Evolutionary conservation across 805 yeast species (phyloP).

Genomic region (Pichia scutulata): DNA sequence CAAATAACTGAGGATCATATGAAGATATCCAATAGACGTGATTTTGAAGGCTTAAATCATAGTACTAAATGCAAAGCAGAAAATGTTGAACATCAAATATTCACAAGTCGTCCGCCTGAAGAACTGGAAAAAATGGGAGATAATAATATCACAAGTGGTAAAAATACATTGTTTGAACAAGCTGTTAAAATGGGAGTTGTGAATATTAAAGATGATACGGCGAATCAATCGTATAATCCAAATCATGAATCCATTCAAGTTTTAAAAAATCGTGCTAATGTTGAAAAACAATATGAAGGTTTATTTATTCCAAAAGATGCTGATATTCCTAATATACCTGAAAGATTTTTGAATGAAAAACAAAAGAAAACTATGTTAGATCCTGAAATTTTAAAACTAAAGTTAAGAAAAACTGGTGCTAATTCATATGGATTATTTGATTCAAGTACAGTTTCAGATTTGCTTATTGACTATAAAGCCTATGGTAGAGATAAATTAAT

Average conservation of each 20-base stretch:
- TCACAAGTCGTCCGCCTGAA: conserved; percentile 15
- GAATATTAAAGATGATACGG: conserved; percentile 12
- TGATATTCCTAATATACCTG: conserved; percentile 15
- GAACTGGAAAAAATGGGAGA: conserved; percentile 10
- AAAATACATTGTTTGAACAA: conserved; percentile 12
- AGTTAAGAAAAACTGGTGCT: conserved; percentile 2
- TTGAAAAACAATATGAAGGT: conserved; percentile 18
- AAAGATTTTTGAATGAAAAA: conserved; percentile 14
- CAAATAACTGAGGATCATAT: conserved; percentile 8
- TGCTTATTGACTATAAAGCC: conserved; percentile 18
- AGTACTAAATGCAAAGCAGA: neutral
- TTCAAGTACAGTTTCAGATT: conserved; percentile 13
- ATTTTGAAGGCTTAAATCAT: neutral
- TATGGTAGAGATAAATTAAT: conserved; percentile 5
- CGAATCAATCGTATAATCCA: conserved; percentile 6
- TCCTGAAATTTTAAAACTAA: conserved; percentile 5
- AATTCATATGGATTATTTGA: conserved; percentile 14
- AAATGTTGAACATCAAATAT: conserved; percentile 5
- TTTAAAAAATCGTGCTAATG: conserved; percentile 16
- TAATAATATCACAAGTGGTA: neutral
- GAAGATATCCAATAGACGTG: neutral
- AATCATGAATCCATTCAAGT: conserved; percentile 20
- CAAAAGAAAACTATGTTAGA: conserved; percentile 7
- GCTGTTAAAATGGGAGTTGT: conserved; percentile 22
- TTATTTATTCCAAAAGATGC: conserved; percentile 12